phyloP scores from a whole-genome alignment of 495 filamentous ascomycete genomes.

The Parmelia sp. region DNA sequence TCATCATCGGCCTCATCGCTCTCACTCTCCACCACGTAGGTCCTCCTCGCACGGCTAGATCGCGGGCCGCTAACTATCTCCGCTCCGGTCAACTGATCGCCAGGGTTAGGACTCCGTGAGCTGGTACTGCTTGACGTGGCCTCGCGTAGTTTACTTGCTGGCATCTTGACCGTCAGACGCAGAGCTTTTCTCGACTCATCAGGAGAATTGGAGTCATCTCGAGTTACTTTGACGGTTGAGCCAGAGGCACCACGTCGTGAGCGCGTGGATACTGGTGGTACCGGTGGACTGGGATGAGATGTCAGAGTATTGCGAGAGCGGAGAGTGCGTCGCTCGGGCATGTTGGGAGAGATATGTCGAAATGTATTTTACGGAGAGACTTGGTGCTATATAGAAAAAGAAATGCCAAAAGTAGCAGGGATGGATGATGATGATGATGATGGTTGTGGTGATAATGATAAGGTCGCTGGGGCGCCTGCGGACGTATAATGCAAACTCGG shows the following conservation, averaged over 20 bases:
- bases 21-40: constrained; percentile 58
- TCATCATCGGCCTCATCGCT: constrained; percentile 48
- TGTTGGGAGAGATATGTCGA: constrained; percentile 23
- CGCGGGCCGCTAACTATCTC: constrained; percentile 57
- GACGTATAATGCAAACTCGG: not conserved
- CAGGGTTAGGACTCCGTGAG: constrained; percentile 24
- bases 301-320: constrained; percentile 42
- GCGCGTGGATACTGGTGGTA: constrained; percentile 24
- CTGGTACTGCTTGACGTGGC: constrained; percentile 45
- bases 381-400: no score
- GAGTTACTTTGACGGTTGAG: constrained; percentile 46
- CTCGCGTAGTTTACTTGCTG: constrained; percentile 74
- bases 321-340: constrained; percentile 46
- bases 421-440: constrained; percentile 1
- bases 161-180: constrained; percentile 77
- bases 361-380: no score
- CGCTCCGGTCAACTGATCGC: constrained; percentile 26
- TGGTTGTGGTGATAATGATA: not conserved
- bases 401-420: not conserved
- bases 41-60: constrained; percentile 59
- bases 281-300: constrained; percentile 35
- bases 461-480: not conserved
- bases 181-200: constrained; percentile 58
- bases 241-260: constrained; percentile 27
- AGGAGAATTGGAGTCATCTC: constrained; percentile 48